These are phyloP conservation scores for Microstegium vimineum DNA, from an alignment of 176 grass and related monocot genomes.

Conservation along the genomic window DNA sequence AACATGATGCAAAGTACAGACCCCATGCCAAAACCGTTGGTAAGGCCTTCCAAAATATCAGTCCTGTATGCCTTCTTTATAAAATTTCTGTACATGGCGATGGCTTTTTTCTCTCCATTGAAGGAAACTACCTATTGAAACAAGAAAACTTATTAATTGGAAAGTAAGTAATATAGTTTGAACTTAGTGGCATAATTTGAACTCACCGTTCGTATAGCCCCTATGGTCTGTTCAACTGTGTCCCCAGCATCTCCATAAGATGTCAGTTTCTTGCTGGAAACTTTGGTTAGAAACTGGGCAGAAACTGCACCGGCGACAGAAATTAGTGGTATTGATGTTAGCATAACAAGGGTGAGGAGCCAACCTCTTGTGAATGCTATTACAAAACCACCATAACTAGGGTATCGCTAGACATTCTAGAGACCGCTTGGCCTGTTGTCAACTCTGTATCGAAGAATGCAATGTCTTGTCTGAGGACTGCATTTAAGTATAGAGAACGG, in stretches of 20 bases:
- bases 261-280: slow-evolving; percentile 48
- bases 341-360: slow-evolving; percentile 71
- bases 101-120: slow-evolving; percentile 59
- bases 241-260: slow-evolving; percentile 67
- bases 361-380: slow-evolving; percentile 70
- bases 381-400: slow-evolving; percentile 50
- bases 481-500: slow-evolving; percentile 46
- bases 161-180: background rate
- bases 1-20: slow-evolving; percentile 44
- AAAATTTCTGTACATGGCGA: slow-evolving; percentile 48
- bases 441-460: slow-evolving; percentile 61
- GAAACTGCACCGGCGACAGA: slow-evolving; percentile 39
- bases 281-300: slow-evolving; percentile 38
- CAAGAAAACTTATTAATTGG: background rate
- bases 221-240: slow-evolving; percentile 78
- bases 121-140: slow-evolving; percentile 58
- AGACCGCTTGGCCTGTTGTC: slow-evolving; percentile 48
- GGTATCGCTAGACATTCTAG: slow-evolving; percentile 49
- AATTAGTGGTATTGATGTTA: slow-evolving; percentile 53
- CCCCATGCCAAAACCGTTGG: slow-evolving; percentile 58
- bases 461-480: slow-evolving; percentile 55
- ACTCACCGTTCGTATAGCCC: slow-evolving; percentile 78
- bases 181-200: slow-evolving; percentile 14
- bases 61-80: slow-evolving; percentile 52
- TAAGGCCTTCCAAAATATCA: slow-evolving; percentile 50